These are phyloP conservation scores for Quercus parvula DNA, from an alignment of 306 rosid species.

Conservation along the genomic window DNA sequence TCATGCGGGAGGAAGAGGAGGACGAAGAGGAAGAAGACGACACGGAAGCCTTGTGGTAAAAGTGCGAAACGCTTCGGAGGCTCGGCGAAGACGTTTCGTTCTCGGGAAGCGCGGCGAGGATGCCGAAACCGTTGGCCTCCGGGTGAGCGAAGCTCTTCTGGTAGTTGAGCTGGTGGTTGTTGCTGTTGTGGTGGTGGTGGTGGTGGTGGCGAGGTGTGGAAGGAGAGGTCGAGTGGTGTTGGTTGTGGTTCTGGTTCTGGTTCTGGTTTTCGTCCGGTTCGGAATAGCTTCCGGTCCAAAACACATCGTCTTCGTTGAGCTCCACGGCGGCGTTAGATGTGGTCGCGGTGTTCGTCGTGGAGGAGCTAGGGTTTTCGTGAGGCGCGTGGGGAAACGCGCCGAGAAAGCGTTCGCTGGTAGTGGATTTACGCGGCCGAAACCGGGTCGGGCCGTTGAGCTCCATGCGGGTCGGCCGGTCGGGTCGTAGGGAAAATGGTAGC, in stretches of 20 bases:
- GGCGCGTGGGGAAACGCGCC: slow-evolving; percentile 33
- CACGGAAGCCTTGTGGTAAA: slow-evolving; percentile 49
- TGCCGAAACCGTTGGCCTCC: slow-evolving; percentile 51
- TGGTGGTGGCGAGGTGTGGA: slow-evolving; percentile 33
- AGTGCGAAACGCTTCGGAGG: slow-evolving; percentile 31
- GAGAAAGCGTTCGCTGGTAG: slow-evolving; percentile 40
- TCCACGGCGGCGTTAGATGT: slow-evolving; percentile 27
- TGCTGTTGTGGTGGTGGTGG: slow-evolving; percentile 9
- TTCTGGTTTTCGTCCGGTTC: slow-evolving; percentile 29
- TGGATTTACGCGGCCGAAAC: slow-evolving; percentile 25
- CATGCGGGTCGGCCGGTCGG: slow-evolving; percentile 21
- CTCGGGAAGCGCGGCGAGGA: slow-evolving; percentile 81
- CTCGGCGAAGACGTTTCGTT: slow-evolving; percentile 33
- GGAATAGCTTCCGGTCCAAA: slow-evolving; percentile 41
- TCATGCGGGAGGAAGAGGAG: slow-evolving; percentile 50
- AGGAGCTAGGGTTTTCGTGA: slow-evolving; percentile 12
- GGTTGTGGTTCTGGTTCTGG: not conserved
- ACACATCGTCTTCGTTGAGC: slow-evolving; percentile 71
- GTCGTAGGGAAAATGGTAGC: too few relatives aligned
- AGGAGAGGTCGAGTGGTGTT: slow-evolving; percentile 21
- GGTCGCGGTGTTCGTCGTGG: not conserved
- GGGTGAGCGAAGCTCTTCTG: slow-evolving; percentile 35
- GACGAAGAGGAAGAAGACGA: slow-evolving; percentile 48
- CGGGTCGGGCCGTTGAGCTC: slow-evolving; percentile 38
- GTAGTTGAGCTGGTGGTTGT: slow-evolving; percentile 12